These are phyloP conservation scores for Rhodofomes roseus DNA, from an alignment of 1,284 basidiomycete genomes.

Conservation along the genomic window DNA sequence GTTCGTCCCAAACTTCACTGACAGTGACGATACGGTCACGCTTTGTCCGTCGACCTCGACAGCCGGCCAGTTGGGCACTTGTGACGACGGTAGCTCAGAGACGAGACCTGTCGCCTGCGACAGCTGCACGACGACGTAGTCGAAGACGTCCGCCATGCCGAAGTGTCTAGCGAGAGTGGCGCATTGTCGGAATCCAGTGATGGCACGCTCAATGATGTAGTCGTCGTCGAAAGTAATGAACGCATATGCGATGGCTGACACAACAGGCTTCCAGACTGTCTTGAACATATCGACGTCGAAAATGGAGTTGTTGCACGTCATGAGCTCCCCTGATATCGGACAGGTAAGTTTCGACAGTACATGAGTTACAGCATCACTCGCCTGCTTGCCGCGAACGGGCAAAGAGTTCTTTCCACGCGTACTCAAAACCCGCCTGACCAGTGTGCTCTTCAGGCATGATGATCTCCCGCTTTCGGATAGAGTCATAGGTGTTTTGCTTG, in stretches of 20 bases:
- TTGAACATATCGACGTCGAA: constrained; percentile 96
- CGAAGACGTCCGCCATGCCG: constrained; percentile 91
- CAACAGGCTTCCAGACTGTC: constrained; percentile 86
- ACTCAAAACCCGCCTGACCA: constrained; percentile 96
- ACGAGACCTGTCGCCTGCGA: constrained; percentile 85
- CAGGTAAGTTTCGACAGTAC: constrained; percentile 3
- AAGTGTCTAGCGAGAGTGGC: constrained; percentile 91
- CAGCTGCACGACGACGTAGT: constrained; percentile 91
- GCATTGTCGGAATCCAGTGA: constrained; percentile 94
- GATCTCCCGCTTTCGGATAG: constrained; percentile 92
- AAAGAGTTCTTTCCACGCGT: constrained; percentile 97
- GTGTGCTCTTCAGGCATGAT: constrained; percentile 98
- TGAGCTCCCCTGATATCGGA: constrained; percentile 58
- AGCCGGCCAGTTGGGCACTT: constrained; percentile 81
- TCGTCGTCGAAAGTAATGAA: constrained; percentile 98
- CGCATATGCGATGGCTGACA: constrained; percentile 88
- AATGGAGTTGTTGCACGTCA: constrained; percentile 72
- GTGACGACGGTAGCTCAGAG: constrained; percentile 68
- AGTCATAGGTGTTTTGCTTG: constrained; percentile 89
- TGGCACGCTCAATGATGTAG: constrained; percentile 91
- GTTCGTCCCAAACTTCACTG: constrained; percentile 92
- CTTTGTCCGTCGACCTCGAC: constrained; percentile 92
- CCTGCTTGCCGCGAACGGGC: constrained; percentile 79
- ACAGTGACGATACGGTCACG: constrained; percentile 88
- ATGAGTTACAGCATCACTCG: constrained; percentile 26